Base-by-base conservation (phyloP, 306 rosid genomes). In the Pterocarpus santalinus region DNA sequence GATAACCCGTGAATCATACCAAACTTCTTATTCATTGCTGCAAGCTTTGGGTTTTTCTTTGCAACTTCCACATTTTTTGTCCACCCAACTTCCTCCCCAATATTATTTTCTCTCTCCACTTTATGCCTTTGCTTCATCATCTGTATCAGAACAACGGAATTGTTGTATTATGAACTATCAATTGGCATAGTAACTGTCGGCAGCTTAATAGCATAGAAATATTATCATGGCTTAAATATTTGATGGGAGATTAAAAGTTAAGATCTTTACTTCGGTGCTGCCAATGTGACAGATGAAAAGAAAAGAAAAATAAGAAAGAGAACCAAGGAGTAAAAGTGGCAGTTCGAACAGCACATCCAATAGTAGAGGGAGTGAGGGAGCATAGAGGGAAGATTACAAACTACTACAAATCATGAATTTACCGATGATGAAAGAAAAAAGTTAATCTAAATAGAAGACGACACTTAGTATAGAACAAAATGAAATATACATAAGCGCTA, bases 1-100 rank as follows among this genome's bases (percentile, higher is more conserved):
- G 99, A 96, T 58, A 96, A 80, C 43, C 99, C 99, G 72, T 96
- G 99, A 87, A 96, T 90, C 99, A 96, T 93, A 76, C 99, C 99
- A 17, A 96, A 96, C 78, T 93, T 96, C 94, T 96, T 96, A 75
- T 96, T 93, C 97, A 96, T 93, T 62, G 97, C 97, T 62, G 92
- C 91, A 60, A 96, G 97, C 87, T 93, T 90, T 35, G 99, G 97
- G 71, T 96, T 92, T 80, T 43, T 84, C 83, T 93, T 92, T 32
- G 99, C 98, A 51, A 90, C 98, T 83, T 93, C 92, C 77, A 92
- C 92, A 75, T 93, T 96, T 83, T 96, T 96, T 32, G 97, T 87
- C 98, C 97, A 85, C 77, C 99, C 99, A 70, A 92, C 86, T 89
- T 96, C 99, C 65, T 83, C 97, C 74, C 99, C 99, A 73, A 96